A percentile compares a stretch with the other conserved stretches of the same genome.
Conservation (phyloP, 73 alveolate genomes). For the Tetrahymena elliotti region DNA sequence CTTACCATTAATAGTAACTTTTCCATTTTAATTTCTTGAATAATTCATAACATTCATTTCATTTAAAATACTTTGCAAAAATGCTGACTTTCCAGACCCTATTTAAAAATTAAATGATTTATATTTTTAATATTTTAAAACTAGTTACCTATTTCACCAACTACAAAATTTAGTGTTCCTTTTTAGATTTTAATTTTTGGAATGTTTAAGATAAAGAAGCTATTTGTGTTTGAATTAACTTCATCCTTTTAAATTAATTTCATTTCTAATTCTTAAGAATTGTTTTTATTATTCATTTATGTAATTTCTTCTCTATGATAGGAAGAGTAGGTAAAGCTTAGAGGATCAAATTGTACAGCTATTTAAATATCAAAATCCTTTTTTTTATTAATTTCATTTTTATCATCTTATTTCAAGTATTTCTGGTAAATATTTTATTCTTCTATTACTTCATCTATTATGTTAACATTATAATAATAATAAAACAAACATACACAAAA, state of each 20-base stretch:
- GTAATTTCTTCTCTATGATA: background rate
- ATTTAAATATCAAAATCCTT: no score
- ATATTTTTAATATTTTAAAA: background rate
- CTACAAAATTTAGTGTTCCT: background rate
- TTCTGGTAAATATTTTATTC: background rate
- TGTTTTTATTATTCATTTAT: no score
- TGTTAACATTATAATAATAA: background rate
- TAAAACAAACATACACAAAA: background rate
- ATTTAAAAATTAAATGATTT: background rate
- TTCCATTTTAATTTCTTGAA: conserved; percentile 10
- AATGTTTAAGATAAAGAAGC: background rate
- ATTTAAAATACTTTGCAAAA: conserved; percentile 21
- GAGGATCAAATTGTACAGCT: background rate
- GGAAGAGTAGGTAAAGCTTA: background rate
- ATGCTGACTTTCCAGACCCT: conserved; percentile 41
- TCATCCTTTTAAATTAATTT: background rate
- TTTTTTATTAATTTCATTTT: background rate
- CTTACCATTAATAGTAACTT: conserved; percentile 44
- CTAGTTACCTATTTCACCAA: background rate
- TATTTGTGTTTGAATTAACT: background rate
- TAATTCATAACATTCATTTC: conserved; percentile 7
- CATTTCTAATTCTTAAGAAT: background rate
- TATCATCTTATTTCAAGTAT: background rate
- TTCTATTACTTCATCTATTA: background rate
- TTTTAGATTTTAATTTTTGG: background rate